Evolutionary conservation across 768 basidiomycete species (phyloP), one percentile per base, ranked within the genome.

Genomic region (Hygrophorus pudorinus): DNA sequence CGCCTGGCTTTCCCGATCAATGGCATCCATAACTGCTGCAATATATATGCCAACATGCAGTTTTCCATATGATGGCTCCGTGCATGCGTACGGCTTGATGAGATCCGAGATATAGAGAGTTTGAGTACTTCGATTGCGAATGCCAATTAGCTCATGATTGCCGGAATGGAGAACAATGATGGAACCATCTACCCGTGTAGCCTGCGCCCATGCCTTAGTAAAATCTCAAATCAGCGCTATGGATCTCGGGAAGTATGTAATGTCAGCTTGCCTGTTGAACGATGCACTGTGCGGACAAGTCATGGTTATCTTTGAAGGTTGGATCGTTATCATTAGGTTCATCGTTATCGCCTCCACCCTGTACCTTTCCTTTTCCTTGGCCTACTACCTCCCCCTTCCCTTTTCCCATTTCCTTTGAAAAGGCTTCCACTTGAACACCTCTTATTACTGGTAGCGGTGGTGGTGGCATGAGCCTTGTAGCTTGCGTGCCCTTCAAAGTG

Each of bases 61-160:
- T 45, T 51, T 53, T 27, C 48, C 48, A 11, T 52, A 51, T 27
- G 44, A 28, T 13, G 41, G 48, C 16, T 33, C 44, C 9, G 24
- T 31, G 38, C 47, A 51, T 16, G 46, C 35, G 29, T 38, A 38
- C n/a, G 49, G 46, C 12, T 43, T 31, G 30, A 54, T 46, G 9
- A 53, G 17, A 28, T 51, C 49, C 34, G 53, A 54, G 4, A 54
- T 21, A 41, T 53, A 51, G 9, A 53, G 50, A 14, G 53, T 51
- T 38, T 51, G 52, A 28, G 18, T 36, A 18, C 2, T 27, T 38
- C 53, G 50, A 53, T 53, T 44, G 37, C 53, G 52, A 21, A 47
- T 32, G n/a, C 43, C 38, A 21, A 51, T 45, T 31, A 41, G 20
- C 32, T 39, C 42, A 33, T 30, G 33, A 42, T 50, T 44, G 16